A percentile compares a stretch with the other conserved stretches of the same genome.
Evolutionary conservation across 176 grass and related monocot species (phyloP).

Genomic region (Juncus effusus): DNA sequence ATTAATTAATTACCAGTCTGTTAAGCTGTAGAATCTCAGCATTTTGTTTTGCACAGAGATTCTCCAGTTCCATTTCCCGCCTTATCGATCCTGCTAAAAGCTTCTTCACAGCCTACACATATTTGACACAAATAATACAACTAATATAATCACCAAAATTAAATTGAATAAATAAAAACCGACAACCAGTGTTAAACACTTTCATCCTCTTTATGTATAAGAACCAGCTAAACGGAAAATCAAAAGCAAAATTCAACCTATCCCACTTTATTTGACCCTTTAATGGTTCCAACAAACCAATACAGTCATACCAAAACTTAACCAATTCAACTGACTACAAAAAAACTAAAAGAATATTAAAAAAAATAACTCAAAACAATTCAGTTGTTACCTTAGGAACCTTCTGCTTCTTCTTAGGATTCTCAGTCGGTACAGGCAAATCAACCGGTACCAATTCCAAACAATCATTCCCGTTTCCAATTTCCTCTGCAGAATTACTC

Average conservation of each 20-base stretch:
- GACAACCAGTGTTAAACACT: too few species aligned
- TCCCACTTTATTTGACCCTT: too few species aligned
- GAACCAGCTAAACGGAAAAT: too few species aligned
- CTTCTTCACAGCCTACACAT: slow-evolving; percentile 78
- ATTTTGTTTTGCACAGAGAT: slow-evolving; percentile 73
- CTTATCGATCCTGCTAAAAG: slow-evolving; percentile 84
- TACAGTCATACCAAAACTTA: too few species aligned
- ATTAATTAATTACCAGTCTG: slow-evolving; percentile 46
- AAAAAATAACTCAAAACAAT: slow-evolving; percentile 23
- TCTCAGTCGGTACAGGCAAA: slow-evolving; percentile 38
- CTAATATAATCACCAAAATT: background rate
- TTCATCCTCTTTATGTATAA: too few species aligned
- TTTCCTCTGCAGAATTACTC: slow-evolving; percentile 7
- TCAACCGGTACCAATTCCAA: slow-evolving; percentile 54
- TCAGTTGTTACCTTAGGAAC: slow-evolving; percentile 46
- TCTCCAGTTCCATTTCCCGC: slow-evolving; percentile 90
- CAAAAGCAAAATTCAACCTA: too few species aligned
- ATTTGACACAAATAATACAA: slow-evolving; percentile 13
- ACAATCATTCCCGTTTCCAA: slow-evolving; percentile 36
- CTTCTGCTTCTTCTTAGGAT: slow-evolving; percentile 48
- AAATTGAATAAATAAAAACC: too few species aligned
- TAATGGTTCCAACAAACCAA: too few species aligned
- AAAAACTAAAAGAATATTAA: too few species aligned
- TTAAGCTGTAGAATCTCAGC: slow-evolving; percentile 85
- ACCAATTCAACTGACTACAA: too few species aligned